A percentile compares a stretch with the other conserved stretches of the same genome.
These are phyloP conservation scores for Talaromyces proteolyticus DNA, from an alignment of 495 filamentous ascomycete species.

Conservation along the genomic window DNA sequence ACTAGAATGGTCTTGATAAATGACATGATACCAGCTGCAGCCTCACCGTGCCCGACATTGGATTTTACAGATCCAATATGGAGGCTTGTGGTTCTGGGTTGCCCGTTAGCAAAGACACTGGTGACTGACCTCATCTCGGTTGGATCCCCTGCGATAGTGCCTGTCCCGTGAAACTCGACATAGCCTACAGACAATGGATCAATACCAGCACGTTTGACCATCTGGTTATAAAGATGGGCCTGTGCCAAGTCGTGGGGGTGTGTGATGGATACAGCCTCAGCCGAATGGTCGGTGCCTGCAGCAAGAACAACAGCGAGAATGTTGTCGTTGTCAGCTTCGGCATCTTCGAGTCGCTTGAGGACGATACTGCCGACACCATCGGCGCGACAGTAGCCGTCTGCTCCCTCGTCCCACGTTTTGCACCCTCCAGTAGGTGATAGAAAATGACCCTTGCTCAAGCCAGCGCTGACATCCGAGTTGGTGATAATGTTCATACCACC, in stretches of 20 bases:
- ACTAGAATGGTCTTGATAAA: slow-evolving; percentile 21
- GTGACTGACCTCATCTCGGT: slow-evolving; percentile 2
- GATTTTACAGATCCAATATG: slow-evolving; percentile 30
- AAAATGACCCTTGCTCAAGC: slow-evolving; percentile 12
- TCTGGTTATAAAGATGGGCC: slow-evolving; percentile 29
- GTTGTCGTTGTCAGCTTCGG: slow-evolving; percentile 29
- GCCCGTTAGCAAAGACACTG: slow-evolving; percentile 19
- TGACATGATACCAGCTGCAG: slow-evolving; percentile 11
- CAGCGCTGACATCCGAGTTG: slow-evolving; percentile 22
- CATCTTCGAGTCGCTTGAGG: slow-evolving; percentile 33
- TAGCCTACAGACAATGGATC: slow-evolving; percentile 24
- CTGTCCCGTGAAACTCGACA: slow-evolving; percentile 44
- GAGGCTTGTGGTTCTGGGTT: not conserved
- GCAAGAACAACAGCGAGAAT: slow-evolving; percentile 38
- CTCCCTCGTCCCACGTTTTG: slow-evolving; percentile 20
- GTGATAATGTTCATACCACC: too few relatives aligned
- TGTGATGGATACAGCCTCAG: slow-evolving; percentile 33
- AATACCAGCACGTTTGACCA: slow-evolving; percentile 24
- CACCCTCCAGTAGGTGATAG: slow-evolving; percentile 16
- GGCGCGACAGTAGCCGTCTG: slow-evolving; percentile 37
- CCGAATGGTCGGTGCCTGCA: slow-evolving; percentile 51
- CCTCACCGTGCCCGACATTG: slow-evolving; percentile 31
- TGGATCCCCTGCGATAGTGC: slow-evolving; percentile 35
- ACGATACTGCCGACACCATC: slow-evolving; percentile 37
- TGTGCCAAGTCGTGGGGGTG: slow-evolving; percentile 31